Evolutionary conservation across 257 asterid genomes (phyloP), one percentile per base, ranked within the genome.

Genomic region (Gentiana dahurica): DNA sequence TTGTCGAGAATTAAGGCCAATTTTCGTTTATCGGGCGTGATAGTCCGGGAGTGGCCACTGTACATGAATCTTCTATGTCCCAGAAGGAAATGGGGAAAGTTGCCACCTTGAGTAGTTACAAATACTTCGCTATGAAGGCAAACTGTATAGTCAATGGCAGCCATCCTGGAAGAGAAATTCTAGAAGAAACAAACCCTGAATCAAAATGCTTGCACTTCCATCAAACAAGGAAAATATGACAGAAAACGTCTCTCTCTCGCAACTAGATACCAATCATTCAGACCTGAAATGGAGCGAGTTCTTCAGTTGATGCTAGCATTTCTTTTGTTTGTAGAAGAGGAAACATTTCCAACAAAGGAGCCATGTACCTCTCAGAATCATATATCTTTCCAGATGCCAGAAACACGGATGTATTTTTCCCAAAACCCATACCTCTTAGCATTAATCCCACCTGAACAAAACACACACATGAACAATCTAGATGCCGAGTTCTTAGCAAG

Each of bases 101-200:
- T 92, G 49, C 99, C 99, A 53, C 99, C 99, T 74, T 92, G 99
- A 55, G 99, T 92, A 36, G 97, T 85, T 51, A 88, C 99, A 73
- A 92, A 92, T 66, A 92, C 99, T 78, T 92, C 99, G 71, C 99
- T 85, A 62, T 92, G 94, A 71, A 92, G 97, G 78, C 99, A 85
- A 71, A 92, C 95, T 5, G 97, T 86, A 75, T 92, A 92, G 77
- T 92, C 99, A 73, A 92, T 73, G 36, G 99, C 99, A 80, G 99
- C 99, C 97, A 92, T 80, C 81, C 97, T 77, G 62, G 99, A 88
- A 38, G 98, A 92, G 76, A 81, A 85, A 62, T 85, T 83, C 98
- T 92, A 80, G 57, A 66, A 76, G 60, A 72, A 67, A 67, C 50
- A 41, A 24, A 65, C 62, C 57, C 68, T 48, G 50, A 68, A 81